phyloP scores from a whole-genome alignment of 139 green algal genomes.

The Tetraselmis chui region DNA sequence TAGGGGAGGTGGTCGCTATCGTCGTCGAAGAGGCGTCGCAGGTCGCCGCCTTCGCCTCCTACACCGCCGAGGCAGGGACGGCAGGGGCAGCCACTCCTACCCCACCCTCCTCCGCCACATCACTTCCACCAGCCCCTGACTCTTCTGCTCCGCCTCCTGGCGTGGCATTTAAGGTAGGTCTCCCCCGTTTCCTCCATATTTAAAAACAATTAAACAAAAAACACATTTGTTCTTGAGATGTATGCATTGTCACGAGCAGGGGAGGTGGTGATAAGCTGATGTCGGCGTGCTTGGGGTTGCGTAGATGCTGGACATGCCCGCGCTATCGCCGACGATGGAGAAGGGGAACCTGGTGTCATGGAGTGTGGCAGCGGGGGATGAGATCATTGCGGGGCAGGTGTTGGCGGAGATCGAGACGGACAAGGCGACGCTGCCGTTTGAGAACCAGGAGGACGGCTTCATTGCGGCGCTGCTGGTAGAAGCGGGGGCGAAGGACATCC shows the following conservation, averaged over 20 bases:
- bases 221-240: too few species aligned
- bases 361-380: slow-evolving; percentile 60
- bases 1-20: slow-evolving; percentile 10
- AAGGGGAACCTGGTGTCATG: slow-evolving; percentile 61
- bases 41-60: slow-evolving; percentile 23
- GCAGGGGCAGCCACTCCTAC: background rate
- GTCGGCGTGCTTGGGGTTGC: background rate
- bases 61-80: background rate
- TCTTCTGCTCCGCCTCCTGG: background rate
- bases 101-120: background rate
- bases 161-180: background rate
- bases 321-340: slow-evolving; percentile 84
- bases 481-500: slow-evolving; percentile 61
- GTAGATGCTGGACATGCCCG: slow-evolving; percentile 65
- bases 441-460: slow-evolving; percentile 69
- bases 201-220: too few species aligned
- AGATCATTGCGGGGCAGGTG: slow-evolving; percentile 65
- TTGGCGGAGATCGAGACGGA: slow-evolving; percentile 92
- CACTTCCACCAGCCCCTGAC: background rate
- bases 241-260: too few species aligned
- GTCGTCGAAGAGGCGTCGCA: slow-evolving; percentile 18
- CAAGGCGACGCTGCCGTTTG: slow-evolving; percentile 68
- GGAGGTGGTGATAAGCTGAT: too few species aligned
- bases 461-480: slow-evolving; percentile 65
- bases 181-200: too few species aligned